Conservation (phyloP, 1,284 basidiomycete genomes). For the Trametes sp. region DNA sequence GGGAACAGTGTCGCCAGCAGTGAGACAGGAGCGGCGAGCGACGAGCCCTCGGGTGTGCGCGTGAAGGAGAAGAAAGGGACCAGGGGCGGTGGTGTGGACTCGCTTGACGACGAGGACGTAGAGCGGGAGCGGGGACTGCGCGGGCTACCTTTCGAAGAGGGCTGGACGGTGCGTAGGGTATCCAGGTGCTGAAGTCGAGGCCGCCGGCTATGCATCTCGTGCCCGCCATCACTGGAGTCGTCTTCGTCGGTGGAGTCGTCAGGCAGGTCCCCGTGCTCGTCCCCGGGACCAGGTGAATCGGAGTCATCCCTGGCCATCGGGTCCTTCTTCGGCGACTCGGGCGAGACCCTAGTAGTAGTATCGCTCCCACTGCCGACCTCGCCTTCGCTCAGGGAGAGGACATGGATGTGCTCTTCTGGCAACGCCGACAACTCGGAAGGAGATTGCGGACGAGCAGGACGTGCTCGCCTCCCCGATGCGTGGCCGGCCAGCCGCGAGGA, state of each 20-base stretch:
- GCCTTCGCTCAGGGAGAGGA: constrained; percentile 24
- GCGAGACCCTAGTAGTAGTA: constrained; percentile 38
- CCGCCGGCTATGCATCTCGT: constrained; percentile 9
- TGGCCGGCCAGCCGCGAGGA: constrained; percentile 5
- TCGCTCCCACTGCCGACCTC: constrained; percentile 39
- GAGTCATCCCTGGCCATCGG: constrained; percentile 23
- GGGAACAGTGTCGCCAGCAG: constrained; percentile 72
- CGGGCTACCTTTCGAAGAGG: neutral
- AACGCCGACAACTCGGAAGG: constrained; percentile 13
- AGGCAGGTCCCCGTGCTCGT: constrained; percentile 17
- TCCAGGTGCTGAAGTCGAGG: constrained; percentile 27
- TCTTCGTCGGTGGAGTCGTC: constrained; percentile 22
- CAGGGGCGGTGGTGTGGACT: constrained; percentile 30
- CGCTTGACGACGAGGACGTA: constrained; percentile 27
- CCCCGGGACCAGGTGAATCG: constrained; percentile 24
- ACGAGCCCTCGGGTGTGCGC: constrained; percentile 76
- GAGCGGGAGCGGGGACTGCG: constrained; percentile 27
- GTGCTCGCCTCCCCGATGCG: constrained; percentile 6
- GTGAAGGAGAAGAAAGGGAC: constrained; percentile 82
- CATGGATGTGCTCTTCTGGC: constrained; percentile 23
- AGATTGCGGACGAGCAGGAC: constrained; percentile 8
- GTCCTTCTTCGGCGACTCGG: constrained; percentile 38
- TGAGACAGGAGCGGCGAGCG: constrained; percentile 69
- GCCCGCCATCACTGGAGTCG: constrained; percentile 31
- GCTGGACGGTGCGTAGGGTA: constrained; percentile 21